Base-by-base conservation (phyloP, 441 rosid genomes). In the Pelargonium citronellum region DNA sequence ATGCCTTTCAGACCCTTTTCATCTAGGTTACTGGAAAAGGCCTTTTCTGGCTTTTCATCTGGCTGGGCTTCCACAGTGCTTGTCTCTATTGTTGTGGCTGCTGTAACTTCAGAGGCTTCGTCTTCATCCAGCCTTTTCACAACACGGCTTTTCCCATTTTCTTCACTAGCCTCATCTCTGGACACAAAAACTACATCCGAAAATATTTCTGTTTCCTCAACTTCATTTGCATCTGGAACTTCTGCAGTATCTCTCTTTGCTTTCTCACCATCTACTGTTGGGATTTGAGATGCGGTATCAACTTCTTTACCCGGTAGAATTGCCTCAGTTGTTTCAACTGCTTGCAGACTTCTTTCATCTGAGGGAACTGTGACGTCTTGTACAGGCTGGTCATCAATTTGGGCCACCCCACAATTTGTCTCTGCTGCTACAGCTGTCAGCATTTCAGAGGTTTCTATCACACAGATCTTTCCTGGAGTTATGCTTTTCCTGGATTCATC, bases 41-140 rank as follows among this genome's bases (percentile, higher is more conserved):
- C 63, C 49, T 69, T 67, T 53, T 27, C 68, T 7, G 39, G 55
- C 69, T 69, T 68, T 37, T 73, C 77, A 55, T 77, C 72, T 61
- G 44, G 53, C 41, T 65, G 72, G 61, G 70, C 73, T 61, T 72
- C 66, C 12, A 68, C 78, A 30, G 34, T 64, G 64, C 63, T 57
- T 39, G 72, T 76, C n/a, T 73, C 75, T 71, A 51, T 49, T 67
- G 24, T 41, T 53, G n/a, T 61, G 5, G 51, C 51, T 46, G 51
- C 11, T 46, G 51, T 7, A 12, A 7, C n/a, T 46, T 46, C 51
- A 9, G 51, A 39, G 9, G 43, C 7, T 6, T 39, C 8, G 10
- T 39, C 43, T 39, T 39, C 51, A 46, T 46, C 51, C 51, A 46
- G 51, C 51, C 51, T 46, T 46, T 46, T 46, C 51, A 46, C 51